These are phyloP conservation scores for Zanthoxylum bungeanum DNA, from an alignment of 345 rosid species.

Conservation along the genomic window DNA sequence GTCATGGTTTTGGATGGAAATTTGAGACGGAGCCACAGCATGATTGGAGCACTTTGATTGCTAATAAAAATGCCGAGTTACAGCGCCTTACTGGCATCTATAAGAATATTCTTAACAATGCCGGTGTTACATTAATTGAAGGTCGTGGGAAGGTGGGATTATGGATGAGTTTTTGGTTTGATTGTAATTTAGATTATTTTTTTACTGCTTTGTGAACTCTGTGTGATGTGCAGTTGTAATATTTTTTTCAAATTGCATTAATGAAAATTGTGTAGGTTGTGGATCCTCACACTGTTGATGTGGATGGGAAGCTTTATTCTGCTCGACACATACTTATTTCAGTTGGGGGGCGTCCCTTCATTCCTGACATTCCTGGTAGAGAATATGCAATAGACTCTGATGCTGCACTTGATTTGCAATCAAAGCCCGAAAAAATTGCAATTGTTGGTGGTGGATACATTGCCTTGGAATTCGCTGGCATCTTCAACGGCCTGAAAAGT, in stretches of 20 bases:
- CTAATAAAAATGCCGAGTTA: constrained; percentile 92
- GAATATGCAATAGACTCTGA: constrained; percentile 91
- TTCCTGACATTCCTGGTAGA: constrained; percentile 88
- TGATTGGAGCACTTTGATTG: constrained; percentile 92
- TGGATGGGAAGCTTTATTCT: constrained; percentile 76
- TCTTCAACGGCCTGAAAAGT: constrained; percentile 75
- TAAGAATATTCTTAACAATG: constrained; percentile 65
- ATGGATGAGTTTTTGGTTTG: neutral
- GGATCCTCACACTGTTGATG: constrained; percentile 82
- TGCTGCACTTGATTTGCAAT: constrained; percentile 91
- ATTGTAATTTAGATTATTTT: neutral
- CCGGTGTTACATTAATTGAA: constrained; percentile 72
- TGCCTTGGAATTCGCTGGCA: constrained; percentile 87
- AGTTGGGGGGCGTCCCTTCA: constrained; percentile 86
- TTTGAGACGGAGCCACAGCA: constrained; percentile 74
- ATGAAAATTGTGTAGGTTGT: constrained; percentile 45
- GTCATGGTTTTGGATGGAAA: constrained; percentile 89
- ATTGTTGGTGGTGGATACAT: constrained; percentile 94
- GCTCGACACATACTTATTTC: constrained; percentile 76
- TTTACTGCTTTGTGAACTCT: neutral
- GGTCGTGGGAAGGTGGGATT: constrained; percentile 89
- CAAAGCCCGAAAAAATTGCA: constrained; percentile 77
- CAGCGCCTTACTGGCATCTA: constrained; percentile 87
- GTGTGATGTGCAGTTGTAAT: neutral
- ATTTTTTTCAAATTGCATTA: neutral